Percentiles rank a stretch among this genome's conserved stretches.
These are phyloP conservation scores for Candida sphagnicola DNA, from an alignment of 805 yeast species.

Conservation along the genomic window DNA sequence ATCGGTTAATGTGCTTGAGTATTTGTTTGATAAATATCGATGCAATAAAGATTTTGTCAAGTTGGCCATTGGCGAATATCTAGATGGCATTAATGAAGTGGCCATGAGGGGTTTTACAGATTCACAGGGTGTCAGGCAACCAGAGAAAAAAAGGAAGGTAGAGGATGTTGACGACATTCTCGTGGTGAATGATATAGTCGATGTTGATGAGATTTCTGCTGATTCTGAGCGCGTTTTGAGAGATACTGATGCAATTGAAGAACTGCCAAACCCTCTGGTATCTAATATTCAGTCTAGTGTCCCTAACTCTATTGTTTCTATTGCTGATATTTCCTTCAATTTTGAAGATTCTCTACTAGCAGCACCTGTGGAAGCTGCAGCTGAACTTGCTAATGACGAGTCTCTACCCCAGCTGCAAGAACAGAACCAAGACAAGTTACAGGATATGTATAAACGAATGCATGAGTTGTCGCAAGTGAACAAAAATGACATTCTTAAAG, in stretches of 20 bases:
- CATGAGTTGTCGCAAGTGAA: slow-evolving; percentile 7
- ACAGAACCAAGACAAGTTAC: not conserved
- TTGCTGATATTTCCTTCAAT: not conserved
- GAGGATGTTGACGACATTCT: not conserved
- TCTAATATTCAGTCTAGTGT: no score
- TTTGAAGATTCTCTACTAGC: not conserved
- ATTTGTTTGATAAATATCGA: slow-evolving; percentile 13
- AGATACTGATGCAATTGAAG: no score
- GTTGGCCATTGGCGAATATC: slow-evolving; percentile 36
- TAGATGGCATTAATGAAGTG: slow-evolving; percentile 34
- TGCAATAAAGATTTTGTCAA: slow-evolving; percentile 10
- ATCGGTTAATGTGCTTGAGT: slow-evolving; percentile 6
- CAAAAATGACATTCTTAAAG: slow-evolving; percentile 10
- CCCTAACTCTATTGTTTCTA: no score
- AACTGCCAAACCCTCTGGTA: no score
- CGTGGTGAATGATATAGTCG: no score
- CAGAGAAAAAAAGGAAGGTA: not conserved
- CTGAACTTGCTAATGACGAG: not conserved
- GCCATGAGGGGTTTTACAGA: not conserved
- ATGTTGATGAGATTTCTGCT: no score
- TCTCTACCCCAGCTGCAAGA: no score
- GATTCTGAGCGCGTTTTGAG: no score
- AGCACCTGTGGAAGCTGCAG: not conserved
- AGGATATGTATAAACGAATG: slow-evolving; percentile 10
- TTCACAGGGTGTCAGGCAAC: not conserved